Base-by-base conservation (phyloP, 495 filamentous ascomycete genomes). In the Aspergillus bridgeri region DNA sequence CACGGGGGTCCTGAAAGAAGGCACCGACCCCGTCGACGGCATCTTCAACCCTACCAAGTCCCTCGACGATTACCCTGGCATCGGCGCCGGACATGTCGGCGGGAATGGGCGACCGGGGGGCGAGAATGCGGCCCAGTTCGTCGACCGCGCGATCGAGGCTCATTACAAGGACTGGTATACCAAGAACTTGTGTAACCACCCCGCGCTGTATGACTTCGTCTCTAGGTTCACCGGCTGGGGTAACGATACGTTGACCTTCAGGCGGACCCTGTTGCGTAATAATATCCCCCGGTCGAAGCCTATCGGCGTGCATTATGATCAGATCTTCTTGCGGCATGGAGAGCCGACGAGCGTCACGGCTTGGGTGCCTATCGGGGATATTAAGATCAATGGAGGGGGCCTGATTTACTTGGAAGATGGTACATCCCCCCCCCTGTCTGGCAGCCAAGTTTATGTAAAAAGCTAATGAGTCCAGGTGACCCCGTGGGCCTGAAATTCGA, bases 241-340 rank as follows among this genome's bases (percentile, higher is more conserved):
- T 0, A 61, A 78, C 1, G 67, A 80, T 57, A 82, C 81, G 3
- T 65, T 85, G 9, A 71, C 64, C 17, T 60, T 80, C 27, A 70
- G 73, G 45, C 69, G 80, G 17, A 79, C 79, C 0, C 60, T 86
- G 21, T 60, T 87, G 56, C 67, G 85, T 24, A 83, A 86, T 60
- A 86, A 85, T 57, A 76, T 82, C 15, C 85, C 85, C 5, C 75
- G 79, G 1, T 79, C 77, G 8, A 76, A 82, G 60, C 79, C 83
- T 0, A 87, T 83, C 53, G 83, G 81, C 0, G 80, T 87, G 0
- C 85, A 87, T 61, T 87, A 87, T 61, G 85, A 88, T 60, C 83
- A 86, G 65, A 83, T 85, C 24, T 88, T 87, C 66, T 69, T 88
- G n/a, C 66, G 84, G 2, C 63, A 80, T 57, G 84, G 83, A 0